Conservation (phyloP, 805 yeast genomes). For the Schwanniomyces pseudopolymorphus region DNA sequence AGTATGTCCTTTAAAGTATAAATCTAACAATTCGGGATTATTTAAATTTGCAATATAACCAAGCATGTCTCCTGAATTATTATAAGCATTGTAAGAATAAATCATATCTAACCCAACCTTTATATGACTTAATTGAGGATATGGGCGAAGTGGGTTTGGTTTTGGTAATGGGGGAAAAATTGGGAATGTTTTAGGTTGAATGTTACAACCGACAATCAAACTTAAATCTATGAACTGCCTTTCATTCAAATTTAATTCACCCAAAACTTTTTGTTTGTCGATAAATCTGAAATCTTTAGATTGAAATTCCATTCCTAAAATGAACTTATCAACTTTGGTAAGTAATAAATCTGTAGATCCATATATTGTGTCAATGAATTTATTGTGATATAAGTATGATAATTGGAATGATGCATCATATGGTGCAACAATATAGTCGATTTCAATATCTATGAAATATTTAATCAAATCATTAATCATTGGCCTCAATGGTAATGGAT, state of each 20-base stretch:
- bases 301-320: constrained; percentile 68
- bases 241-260: constrained; percentile 58
- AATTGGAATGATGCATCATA: constrained; percentile 79
- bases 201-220: constrained; percentile 73
- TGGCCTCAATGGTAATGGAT: constrained; percentile 50
- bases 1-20: constrained; percentile 67
- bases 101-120: constrained; percentile 40
- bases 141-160: constrained; percentile 39
- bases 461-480: constrained; percentile 56
- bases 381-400: constrained; percentile 60
- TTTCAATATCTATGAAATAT: constrained; percentile 51
- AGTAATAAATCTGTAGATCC: constrained; percentile 83
- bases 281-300: constrained; percentile 66
- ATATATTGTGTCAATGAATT: constrained; percentile 68
- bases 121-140: constrained; percentile 39
- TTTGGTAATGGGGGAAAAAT: constrained; percentile 48
- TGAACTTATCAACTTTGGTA: constrained; percentile 64
- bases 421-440: constrained; percentile 79
- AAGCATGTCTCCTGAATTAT: constrained; percentile 30
- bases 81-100: constrained; percentile 31
- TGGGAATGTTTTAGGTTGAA: constrained; percentile 65
- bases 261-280: constrained; percentile 55
- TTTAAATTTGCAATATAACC: constrained; percentile 48
- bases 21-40: constrained; percentile 44
- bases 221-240: constrained; percentile 75